A percentile compares a stretch with the other conserved stretches of the same genome.
Conservation (phyloP, 305 asterid genomes). For the Euphrasia arctica region DNA sequence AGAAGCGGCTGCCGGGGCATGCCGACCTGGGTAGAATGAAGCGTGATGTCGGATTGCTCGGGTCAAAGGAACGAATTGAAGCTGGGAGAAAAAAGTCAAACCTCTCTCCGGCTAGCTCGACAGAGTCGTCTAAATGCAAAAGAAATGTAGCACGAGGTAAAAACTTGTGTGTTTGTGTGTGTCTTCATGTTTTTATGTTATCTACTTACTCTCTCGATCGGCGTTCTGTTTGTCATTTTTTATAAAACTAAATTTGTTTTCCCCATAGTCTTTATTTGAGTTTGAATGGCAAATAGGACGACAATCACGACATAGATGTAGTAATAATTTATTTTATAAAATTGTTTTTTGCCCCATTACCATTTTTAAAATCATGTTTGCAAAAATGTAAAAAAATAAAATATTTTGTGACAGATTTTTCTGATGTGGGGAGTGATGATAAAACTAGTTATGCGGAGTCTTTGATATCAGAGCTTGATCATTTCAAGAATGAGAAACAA, state of each 20-base stretch:
- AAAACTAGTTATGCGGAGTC: conserved; percentile 57
- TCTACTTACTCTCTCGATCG: neutral
- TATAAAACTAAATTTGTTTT: no score
- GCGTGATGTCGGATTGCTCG: conserved; percentile 53
- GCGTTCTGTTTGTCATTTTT: neutral
- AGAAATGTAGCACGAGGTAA: conserved; percentile 31
- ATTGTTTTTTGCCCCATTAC: neutral
- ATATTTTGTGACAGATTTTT: conserved; percentile 21
- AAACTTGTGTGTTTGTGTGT: conserved; percentile 19
- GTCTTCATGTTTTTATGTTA: neutral
- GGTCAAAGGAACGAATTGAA: conserved; percentile 39
- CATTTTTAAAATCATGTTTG: neutral
- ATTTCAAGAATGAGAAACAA: conserved; percentile 43
- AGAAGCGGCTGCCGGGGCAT: conserved; percentile 72
- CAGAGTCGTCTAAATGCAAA: conserved; percentile 32
- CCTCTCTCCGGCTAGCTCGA: conserved; percentile 34
- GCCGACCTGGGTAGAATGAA: conserved; percentile 66
- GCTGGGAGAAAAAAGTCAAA: conserved; percentile 45
- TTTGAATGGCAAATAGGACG: neutral
- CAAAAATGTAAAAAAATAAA: neutral
- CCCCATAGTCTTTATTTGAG: neutral
- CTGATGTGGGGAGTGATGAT: conserved; percentile 69
- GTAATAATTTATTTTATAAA: neutral
- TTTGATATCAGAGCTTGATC: conserved; percentile 56
- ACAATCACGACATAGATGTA: neutral